Evolutionary conservation across 2,329 filamentous ascomycete species (phyloP), one percentile per base, ranked within the genome.

Genomic region (Colletotrichum truncatum): DNA sequence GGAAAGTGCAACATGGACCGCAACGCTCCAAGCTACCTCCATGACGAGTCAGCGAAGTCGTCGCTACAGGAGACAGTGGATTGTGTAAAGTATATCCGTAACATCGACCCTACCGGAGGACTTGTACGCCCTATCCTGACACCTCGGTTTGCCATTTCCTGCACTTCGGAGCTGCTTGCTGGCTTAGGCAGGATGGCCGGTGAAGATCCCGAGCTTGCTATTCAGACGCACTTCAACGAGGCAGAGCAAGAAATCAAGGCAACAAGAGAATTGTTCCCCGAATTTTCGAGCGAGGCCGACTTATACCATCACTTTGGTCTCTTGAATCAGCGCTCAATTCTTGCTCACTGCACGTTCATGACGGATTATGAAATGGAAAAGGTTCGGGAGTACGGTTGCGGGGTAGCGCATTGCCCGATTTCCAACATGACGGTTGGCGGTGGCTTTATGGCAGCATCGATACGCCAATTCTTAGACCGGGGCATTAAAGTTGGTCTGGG

Each of bases 191-290:
- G 76, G 2, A 81, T 91, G 23, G 84, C 85, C 0, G 68, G 70
- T 4, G 68, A 78, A 9, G 79, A 90, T 60, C 77, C 78, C 0
- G 73, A 80, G 1, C 71, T 91, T 18, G 80, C 85, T 0, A 85
- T 92, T 30, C 89, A 91, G 74, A 91, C 88, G 3, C 89, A 91
- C 72, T 90, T 91, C 77, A 87, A 89, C 73, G 89, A 91, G 71
- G 87, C 88, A 0, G 78, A 82, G 69, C 84, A 88, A 64, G 89
- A 91, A 73, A 86, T 89, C 56, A 68, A 77, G 2, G 82, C 83
- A 18, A 91, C 88, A 0, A 75, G 74, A 7, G 73, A 79, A 1
- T 75, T 91, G 3, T 91, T 89, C 69, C 87, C 87, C 0, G 73
- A 80, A 1, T 87, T 87, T 52, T 56, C 64, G 6, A 87, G 80